phyloP scores from a whole-genome alignment of 2,329 filamentous ascomycete genomes.

The Dissoconium aciculare region DNA sequence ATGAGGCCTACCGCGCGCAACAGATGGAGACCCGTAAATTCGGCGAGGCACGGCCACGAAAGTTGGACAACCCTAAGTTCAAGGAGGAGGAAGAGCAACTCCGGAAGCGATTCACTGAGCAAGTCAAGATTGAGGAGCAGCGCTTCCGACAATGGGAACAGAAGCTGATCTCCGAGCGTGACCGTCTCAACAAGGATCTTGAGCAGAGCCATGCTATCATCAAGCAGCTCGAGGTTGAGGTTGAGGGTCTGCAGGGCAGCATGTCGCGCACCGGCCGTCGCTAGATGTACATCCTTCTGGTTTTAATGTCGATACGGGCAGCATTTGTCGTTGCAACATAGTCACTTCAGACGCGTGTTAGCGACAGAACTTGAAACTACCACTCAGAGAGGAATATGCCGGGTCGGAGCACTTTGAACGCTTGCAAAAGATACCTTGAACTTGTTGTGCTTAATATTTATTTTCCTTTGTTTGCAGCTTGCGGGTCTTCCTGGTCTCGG shows the following conservation, averaged over 20 bases:
- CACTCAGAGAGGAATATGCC: not conserved
- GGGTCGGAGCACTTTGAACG: not conserved
- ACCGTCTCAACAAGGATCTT: constrained; percentile 98
- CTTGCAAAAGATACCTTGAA: not conserved
- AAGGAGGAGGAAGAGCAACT: constrained; percentile 99
- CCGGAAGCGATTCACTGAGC: constrained; percentile 97
- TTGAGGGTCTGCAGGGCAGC: constrained; percentile 68
- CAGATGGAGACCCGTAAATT: constrained; percentile 99
- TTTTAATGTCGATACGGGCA: too few species aligned
- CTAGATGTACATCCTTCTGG: constrained; percentile 11
- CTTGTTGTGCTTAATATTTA: too few species aligned
- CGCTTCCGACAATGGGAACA: constrained; percentile 99
- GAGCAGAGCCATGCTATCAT: constrained; percentile 88
- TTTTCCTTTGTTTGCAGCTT: too few species aligned
- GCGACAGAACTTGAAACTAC: not conserved
- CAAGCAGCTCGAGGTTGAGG: constrained; percentile 80
- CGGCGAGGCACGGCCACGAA: constrained; percentile 88
- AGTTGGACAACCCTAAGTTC: constrained; percentile 99
- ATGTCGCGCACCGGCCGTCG: constrained; percentile 23
- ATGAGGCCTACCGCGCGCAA: constrained; percentile 96
- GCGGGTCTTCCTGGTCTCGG: too few species aligned
- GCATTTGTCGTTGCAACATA: not conserved
- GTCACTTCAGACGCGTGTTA: not conserved
- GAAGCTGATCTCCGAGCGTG: constrained; percentile 97
- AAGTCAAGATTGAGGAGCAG: constrained; percentile 99